phyloP scores from a whole-genome alignment of 2,329 filamentous ascomycete genomes.

The Neopestalotiopsis sp. region DNA sequence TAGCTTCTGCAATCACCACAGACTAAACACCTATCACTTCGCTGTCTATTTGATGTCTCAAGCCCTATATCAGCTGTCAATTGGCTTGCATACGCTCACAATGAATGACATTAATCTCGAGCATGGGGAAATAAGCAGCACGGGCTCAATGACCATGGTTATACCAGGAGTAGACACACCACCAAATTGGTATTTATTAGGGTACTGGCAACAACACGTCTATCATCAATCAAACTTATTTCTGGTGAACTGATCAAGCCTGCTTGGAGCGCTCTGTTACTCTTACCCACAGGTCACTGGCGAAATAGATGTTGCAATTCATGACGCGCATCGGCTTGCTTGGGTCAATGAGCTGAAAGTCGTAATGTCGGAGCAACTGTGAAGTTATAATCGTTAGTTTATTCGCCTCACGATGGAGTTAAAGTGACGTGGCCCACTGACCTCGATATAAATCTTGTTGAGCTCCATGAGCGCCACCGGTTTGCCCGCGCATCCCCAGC shows the following conservation, averaged over 20 bases:
- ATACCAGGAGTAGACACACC: no score
- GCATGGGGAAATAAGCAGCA: no score
- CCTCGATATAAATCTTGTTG: slow-evolving; percentile 46
- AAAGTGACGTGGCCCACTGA: slow-evolving; percentile 25
- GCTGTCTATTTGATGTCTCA: no score
- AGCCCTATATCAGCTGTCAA: no score
- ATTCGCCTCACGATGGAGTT: not conserved
- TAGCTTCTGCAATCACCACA: no score
- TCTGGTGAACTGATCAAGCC: not conserved
- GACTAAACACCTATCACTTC: no score
- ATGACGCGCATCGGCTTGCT: slow-evolving; percentile 4
- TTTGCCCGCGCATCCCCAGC: slow-evolving; percentile 44
- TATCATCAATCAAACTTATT: no score
- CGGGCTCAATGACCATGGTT: no score
- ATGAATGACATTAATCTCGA: no score
- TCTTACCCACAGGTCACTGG: slow-evolving; percentile 3
- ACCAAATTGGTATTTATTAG: no score
- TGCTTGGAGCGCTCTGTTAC: slow-evolving; percentile 5
- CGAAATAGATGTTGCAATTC: slow-evolving; percentile 10
- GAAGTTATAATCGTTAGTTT: not conserved
- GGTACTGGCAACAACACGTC: no score
- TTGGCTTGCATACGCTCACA: no score
- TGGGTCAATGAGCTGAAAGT: slow-evolving; percentile 20
- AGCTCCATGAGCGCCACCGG: slow-evolving; percentile 46
- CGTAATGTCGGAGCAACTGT: slow-evolving; percentile 21